Evolutionary conservation across 768 basidiomycete genomes (phyloP), one percentile per base, ranked within the genome.

Genomic region (Lactifluus pinguis): DNA sequence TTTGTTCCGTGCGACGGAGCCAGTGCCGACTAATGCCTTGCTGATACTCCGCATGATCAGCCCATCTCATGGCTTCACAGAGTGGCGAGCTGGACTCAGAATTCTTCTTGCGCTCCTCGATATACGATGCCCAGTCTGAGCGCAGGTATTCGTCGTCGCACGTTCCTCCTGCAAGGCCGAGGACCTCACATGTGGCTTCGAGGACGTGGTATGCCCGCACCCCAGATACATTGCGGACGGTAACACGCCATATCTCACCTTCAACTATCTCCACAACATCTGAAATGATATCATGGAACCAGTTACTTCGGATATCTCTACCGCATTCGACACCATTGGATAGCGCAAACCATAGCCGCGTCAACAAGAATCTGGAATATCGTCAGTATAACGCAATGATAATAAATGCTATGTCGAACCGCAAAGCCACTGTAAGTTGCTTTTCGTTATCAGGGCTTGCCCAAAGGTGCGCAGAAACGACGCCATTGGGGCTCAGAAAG

Each of bases 41-140:
- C 25, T 79, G 71, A 66, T 84, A 91, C 59, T 92, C 89, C 70
- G 87, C 89, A 17, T 79, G 76, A 67, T 88, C 85, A 4, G 82
- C 75, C 85, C 87, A 89, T 47, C 76, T 80, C 39, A 89, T 68
- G 47, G 70, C 73, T 11, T 79, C 73, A 36, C 78, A 65, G 4
- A 82, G 67, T 10, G 66, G 67, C 42, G 49, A 48, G 25, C 47
- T 21, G 34, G 15, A 17, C n/a, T 39, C 38, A n/a, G 21, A n/a
- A n/a, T 41, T 34, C n/a, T 50, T 48, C 32, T 48, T 49, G 9
- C 68, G 73, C 29, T 63, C 60, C 11, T 69, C 64, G 52, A 90
- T 77, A 68, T 85, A 89, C 0, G 71, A 64, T 1, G 81, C 78
- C 89, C 89, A 91, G 69, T 91, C 89, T 0, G 74, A 74, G 8